These are phyloP conservation scores for Akanthomyces uredinophilus DNA, from an alignment of 2,329 filamentous ascomycete genomes.

Conservation along the genomic window DNA sequence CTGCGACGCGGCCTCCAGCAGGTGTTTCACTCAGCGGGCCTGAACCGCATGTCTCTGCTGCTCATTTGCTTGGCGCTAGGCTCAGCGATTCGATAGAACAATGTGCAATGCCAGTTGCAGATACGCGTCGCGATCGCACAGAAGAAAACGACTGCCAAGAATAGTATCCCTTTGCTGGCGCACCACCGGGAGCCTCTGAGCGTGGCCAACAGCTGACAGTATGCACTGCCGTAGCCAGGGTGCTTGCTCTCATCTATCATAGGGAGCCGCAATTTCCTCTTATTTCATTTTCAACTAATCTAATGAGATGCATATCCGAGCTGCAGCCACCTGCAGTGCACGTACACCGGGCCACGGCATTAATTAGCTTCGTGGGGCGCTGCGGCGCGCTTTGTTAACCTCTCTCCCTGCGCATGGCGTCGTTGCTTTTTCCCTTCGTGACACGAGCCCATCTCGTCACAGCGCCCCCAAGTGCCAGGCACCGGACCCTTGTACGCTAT, in stretches of 20 bases:
- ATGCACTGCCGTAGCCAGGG: too few relatives aligned
- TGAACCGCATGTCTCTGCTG: constrained; percentile 9
- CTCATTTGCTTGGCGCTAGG: constrained; percentile 5
- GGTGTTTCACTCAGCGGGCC: constrained; percentile 1
- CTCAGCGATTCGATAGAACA: constrained; percentile 1
- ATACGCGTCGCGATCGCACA: not conserved
- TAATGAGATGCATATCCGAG: not conserved
- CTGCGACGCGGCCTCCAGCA: not conserved
- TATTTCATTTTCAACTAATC: not conserved
- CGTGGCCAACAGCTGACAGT: not conserved
- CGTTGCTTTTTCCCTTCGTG: constrained; percentile 3
- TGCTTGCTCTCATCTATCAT: not conserved
- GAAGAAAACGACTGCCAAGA: not conserved
- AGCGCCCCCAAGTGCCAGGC: not conserved
- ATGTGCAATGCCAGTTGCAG: constrained; percentile 7
- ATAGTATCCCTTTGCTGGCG: not conserved
- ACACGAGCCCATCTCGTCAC: not conserved
- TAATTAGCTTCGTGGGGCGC: not conserved
- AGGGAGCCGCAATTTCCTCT: too few relatives aligned
- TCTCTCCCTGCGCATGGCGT: not conserved
- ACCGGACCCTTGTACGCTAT: not conserved
- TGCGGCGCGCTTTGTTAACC: not conserved
- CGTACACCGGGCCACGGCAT: not conserved
- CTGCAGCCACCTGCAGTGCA: not conserved
- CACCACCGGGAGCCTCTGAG: not conserved